Evolutionary conservation across 257 asterid species (phyloP).

Genomic region (Dorcoceras hygrometricum): DNA sequence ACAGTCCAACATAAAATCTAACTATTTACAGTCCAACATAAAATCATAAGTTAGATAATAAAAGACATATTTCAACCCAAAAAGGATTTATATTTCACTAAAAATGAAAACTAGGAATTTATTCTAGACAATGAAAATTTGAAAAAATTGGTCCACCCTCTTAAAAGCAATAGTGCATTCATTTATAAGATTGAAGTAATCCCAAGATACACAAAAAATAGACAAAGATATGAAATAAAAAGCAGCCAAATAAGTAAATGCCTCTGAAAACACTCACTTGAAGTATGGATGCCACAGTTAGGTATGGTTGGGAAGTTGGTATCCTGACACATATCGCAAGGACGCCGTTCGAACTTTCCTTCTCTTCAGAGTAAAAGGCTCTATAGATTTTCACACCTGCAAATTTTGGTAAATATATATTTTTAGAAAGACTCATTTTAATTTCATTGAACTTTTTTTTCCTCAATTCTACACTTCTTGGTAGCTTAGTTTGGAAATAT

Average conservation of each 20-base stretch:
- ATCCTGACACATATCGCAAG: constrained; percentile 54
- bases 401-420: constrained; percentile 8
- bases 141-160: neutral
- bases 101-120: no score
- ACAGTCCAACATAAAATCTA: no score
- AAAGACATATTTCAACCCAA: no score
- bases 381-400: constrained; percentile 80
- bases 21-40: no score
- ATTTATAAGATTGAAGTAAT: neutral
- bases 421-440: constrained; percentile 1
- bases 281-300: constrained; percentile 48
- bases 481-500: constrained; percentile 6
- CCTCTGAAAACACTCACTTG: constrained; percentile 46
- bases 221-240: neutral
- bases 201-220: neutral
- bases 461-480: neutral
- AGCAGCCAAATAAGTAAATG: constrained; percentile 14
- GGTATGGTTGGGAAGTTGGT: constrained; percentile 45
- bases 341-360: constrained; percentile 72
- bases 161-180: no score
- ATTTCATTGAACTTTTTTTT: neutral
- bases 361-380: constrained; percentile 75
- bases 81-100: no score
- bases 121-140: no score
- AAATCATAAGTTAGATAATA: no score